Percentiles rank a stretch among this genome's conserved stretches.
These are phyloP conservation scores for Ilex asprella DNA, from an alignment of 257 asterid species.

Conservation along the genomic window DNA sequence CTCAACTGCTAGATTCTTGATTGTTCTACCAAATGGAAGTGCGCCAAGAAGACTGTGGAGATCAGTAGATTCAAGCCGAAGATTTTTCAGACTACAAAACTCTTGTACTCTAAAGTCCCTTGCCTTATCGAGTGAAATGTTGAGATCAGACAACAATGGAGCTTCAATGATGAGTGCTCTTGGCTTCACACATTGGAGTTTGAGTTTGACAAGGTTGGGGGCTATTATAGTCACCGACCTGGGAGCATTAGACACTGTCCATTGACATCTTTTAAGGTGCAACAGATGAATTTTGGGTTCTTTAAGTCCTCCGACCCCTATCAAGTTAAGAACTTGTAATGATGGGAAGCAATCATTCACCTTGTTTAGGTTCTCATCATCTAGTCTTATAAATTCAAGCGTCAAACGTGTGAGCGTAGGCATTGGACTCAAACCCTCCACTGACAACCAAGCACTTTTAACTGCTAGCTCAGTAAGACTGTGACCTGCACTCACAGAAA, in stretches of 20 bases:
- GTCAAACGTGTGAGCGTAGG: constrained; percentile 55
- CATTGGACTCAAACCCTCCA: constrained; percentile 54
- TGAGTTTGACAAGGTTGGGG: constrained; percentile 47
- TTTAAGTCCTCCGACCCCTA: constrained; percentile 79
- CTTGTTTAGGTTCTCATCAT: constrained; percentile 69
- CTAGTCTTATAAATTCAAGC: constrained; percentile 72
- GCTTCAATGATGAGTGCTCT: constrained; percentile 45
- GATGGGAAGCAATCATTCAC: constrained; percentile 53
- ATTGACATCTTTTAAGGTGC: constrained; percentile 50
- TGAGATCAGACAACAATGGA: constrained; percentile 40
- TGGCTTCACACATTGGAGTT: constrained; percentile 59
- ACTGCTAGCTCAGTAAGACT: constrained; percentile 48
- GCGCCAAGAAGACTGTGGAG: constrained; percentile 34
- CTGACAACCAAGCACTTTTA: constrained; percentile 75
- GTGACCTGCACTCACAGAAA: constrained; percentile 39
- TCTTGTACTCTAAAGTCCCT: constrained; percentile 38
- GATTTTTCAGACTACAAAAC: constrained; percentile 34
- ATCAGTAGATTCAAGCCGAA: constrained; percentile 54
- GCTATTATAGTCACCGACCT: constrained; percentile 47
- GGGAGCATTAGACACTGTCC: constrained; percentile 65
- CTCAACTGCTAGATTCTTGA: constrained; percentile 37
- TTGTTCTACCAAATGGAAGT: constrained; percentile 42
- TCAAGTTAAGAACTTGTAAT: constrained; percentile 53
- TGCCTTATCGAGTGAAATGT: constrained; percentile 44
- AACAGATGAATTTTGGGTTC: constrained; percentile 55